Base-by-base conservation (phyloP, 495 filamentous ascomycete genomes). In the Xeromyces bisporus region DNA sequence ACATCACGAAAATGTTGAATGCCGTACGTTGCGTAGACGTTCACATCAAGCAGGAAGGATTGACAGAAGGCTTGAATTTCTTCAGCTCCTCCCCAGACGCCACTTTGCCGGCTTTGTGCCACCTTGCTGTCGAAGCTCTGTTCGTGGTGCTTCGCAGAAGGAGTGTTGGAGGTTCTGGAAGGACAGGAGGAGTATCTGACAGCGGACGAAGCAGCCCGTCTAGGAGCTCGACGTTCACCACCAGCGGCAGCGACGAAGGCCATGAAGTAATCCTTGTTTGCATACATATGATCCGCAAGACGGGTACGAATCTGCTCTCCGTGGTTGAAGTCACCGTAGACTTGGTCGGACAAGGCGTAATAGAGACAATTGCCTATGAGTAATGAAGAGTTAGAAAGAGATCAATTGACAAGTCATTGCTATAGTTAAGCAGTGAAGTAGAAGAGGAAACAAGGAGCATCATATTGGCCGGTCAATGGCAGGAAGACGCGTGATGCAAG, bases 361-460 rank as follows among this genome's bases (percentile, higher is more conserved):
- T 82, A 84, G 17, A 83, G 66, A 48, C 78, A 84, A 51, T 83
- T 78, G 23, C 75, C 75, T 78, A 39, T 9, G 13, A n/a, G n/a
- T n/a, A n/a, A n/a, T n/a, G n/a, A n/a, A n/a, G n/a, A n/a, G n/a
- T n/a, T n/a, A n/a, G n/a, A n/a, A 9, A 21, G 9, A 4, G 20
- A 21, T 21, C 20, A 21, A 21, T 21, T 21, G 20, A 21, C 20
- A 9, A 9, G 5, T 21, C 9, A 5, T 21, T 9, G n/a, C n/a
- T n/a, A n/a, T n/a, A n/a, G n/a, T n/a, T n/a, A n/a, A n/a, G n/a
- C n/a, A n/a, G n/a, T n/a, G n/a, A n/a, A n/a, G n/a, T n/a, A n/a
- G n/a, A n/a, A 5, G 20, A 21, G 26, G 26, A 13, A 28, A 7
- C 14, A 3, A 26, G 3, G 3, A 26, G n/a, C 24, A n/a, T 12